Evolutionary conservation across 2,329 filamentous ascomycete species (phyloP).

Genomic region (Ilyonectria destructans): DNA sequence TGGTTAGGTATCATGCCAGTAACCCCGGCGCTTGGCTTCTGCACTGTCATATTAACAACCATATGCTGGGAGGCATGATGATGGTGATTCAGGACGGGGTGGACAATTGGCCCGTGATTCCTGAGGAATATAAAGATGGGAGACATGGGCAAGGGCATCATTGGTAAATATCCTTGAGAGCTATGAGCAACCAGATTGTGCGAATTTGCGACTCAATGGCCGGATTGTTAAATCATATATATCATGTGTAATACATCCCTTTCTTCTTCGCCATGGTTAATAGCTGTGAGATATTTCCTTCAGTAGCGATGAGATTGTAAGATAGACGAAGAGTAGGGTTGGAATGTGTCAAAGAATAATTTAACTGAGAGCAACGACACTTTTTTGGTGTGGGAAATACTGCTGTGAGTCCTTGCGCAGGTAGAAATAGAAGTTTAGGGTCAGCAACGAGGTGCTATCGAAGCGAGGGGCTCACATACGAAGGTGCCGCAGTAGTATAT

Average conservation of each 20-base stretch:
- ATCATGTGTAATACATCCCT: background rate
- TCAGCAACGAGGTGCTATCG: too few species aligned
- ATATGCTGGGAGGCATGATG: constrained; percentile 70
- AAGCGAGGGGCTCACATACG: too few species aligned
- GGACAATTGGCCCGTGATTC: constrained; percentile 61
- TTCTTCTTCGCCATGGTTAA: too few species aligned
- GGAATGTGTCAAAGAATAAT: too few species aligned
- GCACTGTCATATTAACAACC: constrained; percentile 71
- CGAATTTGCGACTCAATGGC: background rate
- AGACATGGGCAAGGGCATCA: background rate
- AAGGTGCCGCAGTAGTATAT: too few species aligned
- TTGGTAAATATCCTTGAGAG: background rate
- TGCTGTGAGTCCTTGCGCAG: background rate
- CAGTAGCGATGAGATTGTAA: too few species aligned
- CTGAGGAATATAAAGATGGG: constrained; percentile 54
- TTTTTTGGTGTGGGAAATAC: too few species aligned
- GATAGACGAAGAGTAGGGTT: too few species aligned
- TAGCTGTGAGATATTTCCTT: too few species aligned
- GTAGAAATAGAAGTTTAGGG: too few species aligned
- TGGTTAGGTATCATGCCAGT: constrained; percentile 66
- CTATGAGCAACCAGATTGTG: background rate
- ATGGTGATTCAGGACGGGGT: constrained; percentile 67
- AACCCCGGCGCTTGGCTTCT: constrained; percentile 70
- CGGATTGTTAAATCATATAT: background rate
- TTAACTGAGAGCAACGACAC: too few species aligned